Evolutionary conservation across 805 yeast genomes (phyloP).

Genomic region (Komagataella mondaviorum): DNA sequence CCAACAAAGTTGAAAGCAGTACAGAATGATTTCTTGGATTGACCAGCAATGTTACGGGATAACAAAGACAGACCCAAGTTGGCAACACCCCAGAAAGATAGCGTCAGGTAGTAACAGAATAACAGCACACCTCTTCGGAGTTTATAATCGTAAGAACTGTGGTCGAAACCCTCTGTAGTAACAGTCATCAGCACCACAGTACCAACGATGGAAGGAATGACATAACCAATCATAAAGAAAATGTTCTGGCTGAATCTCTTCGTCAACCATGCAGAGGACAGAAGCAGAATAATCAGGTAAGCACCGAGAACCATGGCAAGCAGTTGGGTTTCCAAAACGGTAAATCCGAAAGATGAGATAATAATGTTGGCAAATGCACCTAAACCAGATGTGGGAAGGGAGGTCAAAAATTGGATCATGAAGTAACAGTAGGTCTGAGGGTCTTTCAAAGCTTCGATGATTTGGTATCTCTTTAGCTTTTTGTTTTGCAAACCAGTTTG

Average conservation of each 20-base stretch:
- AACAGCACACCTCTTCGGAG: slow-evolving; percentile 14
- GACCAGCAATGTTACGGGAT: slow-evolving; percentile 19
- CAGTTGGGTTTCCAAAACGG: slow-evolving; percentile 15
- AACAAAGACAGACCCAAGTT: slow-evolving; percentile 13
- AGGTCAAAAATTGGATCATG: slow-evolving; percentile 12
- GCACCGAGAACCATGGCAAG: slow-evolving; percentile 20
- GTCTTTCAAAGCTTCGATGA: slow-evolving; percentile 12
- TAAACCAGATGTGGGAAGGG: slow-evolving; percentile 17
- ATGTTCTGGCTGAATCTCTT: slow-evolving; percentile 8
- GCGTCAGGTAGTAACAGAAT: slow-evolving; percentile 16
- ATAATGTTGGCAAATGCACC: slow-evolving; percentile 18
- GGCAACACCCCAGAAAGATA: slow-evolving; percentile 14
- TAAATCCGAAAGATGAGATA: slow-evolving; percentile 16
- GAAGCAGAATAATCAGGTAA: slow-evolving; percentile 13
- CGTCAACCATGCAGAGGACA: slow-evolving; percentile 12
- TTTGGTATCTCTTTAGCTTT: slow-evolving; percentile 13
- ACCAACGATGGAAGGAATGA: slow-evolving; percentile 19
- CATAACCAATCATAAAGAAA: slow-evolving; percentile 11
- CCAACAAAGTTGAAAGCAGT: slow-evolving; percentile 12
- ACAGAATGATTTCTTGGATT: slow-evolving; percentile 11
- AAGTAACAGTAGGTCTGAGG: slow-evolving; percentile 13
- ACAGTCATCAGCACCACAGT: slow-evolving; percentile 15
- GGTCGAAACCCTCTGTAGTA: slow-evolving; percentile 9
- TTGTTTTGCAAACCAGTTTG: slow-evolving; percentile 21
- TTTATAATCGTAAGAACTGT: slow-evolving; percentile 7